Evolutionary conservation across 306 rosid genomes (phyloP).

Genomic region (Comarum palustre): DNA sequence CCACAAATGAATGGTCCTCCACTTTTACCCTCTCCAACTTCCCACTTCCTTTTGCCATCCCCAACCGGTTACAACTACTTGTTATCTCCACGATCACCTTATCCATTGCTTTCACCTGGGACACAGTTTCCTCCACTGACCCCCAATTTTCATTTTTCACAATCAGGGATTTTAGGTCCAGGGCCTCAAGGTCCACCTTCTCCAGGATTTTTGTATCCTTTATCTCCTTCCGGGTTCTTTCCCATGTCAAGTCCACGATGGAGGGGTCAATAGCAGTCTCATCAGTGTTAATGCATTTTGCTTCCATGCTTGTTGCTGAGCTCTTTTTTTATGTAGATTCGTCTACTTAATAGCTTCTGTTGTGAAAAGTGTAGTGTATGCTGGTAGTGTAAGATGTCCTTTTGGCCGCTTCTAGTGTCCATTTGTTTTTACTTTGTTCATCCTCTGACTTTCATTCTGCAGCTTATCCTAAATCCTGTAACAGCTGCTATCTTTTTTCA

Average conservation of each 20-base stretch:
- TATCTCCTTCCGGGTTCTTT: slow-evolving; percentile 79
- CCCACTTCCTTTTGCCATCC: slow-evolving; percentile 82
- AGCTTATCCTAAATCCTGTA: slow-evolving; percentile 21
- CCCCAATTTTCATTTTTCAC: slow-evolving; percentile 72
- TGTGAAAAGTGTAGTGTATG: slow-evolving; percentile 37
- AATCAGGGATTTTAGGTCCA: slow-evolving; percentile 84
- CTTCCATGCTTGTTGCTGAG: slow-evolving; percentile 30
- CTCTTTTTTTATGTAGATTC: slow-evolving; percentile 24
- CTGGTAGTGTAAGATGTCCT: slow-evolving; percentile 38
- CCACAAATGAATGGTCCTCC: slow-evolving; percentile 53
- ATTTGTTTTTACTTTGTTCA: slow-evolving; percentile 35
- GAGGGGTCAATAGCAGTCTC: slow-evolving; percentile 54
- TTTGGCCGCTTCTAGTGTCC: slow-evolving; percentile 37
- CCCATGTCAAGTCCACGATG: slow-evolving; percentile 81
- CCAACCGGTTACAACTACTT: slow-evolving; percentile 68
- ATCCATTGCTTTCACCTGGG: slow-evolving; percentile 82
- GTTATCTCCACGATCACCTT: slow-evolving; percentile 74
- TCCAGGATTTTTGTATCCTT: slow-evolving; percentile 82
- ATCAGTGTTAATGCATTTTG: slow-evolving; percentile 23
- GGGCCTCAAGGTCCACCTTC: slow-evolving; percentile 88
- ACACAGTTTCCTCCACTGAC: slow-evolving; percentile 64
- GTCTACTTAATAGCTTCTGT: slow-evolving; percentile 33
- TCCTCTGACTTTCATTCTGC: slow-evolving; percentile 30
- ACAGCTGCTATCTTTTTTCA: slow-evolving; percentile 41
- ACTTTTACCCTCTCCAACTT: slow-evolving; percentile 80